A percentile compares a stretch with the other conserved stretches of the same genome.
phyloP scores from a whole-genome alignment of 139 green algal species.

The Picochlorum sp. region DNA sequence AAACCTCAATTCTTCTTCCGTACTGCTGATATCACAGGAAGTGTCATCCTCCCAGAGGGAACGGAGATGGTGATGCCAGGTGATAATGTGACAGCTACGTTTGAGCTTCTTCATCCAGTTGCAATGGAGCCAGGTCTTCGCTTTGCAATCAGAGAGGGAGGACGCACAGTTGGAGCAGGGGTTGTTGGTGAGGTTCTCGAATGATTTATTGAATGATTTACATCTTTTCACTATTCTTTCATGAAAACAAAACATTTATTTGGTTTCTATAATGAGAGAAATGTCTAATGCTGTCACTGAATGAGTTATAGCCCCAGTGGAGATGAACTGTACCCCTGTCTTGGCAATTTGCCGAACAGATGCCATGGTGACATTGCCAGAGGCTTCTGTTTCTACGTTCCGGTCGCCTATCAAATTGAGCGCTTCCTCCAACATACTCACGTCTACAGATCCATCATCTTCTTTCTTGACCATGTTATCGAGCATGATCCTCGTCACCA shows the following conservation, averaged over 20 bases:
- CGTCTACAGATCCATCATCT: slow-evolving; percentile 55
- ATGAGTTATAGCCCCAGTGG: slow-evolving; percentile 86
- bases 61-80: slow-evolving; percentile 97
- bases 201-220: background rate
- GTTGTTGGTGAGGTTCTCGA: slow-evolving; percentile 67
- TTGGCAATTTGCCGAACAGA: slow-evolving; percentile 72
- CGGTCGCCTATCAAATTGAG: slow-evolving; percentile 38
- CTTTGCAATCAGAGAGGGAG: slow-evolving; percentile 94
- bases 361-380: slow-evolving; percentile 85
- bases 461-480: slow-evolving; percentile 91
- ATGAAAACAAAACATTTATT: background rate
- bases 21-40: slow-evolving; percentile 89
- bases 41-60: slow-evolving; percentile 71
- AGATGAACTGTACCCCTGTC: slow-evolving; percentile 89
- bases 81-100: slow-evolving; percentile 83
- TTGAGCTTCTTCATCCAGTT: slow-evolving; percentile 76
- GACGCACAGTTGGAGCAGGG: slow-evolving; percentile 89
- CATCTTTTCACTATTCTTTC: background rate
- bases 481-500: slow-evolving; percentile 84
- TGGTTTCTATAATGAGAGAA: slow-evolving; percentile 68
- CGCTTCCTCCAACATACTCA: slow-evolving; percentile 60
- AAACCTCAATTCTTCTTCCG: slow-evolving; percentile 96
- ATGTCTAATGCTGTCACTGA: slow-evolving; percentile 92
- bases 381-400: slow-evolving; percentile 83
- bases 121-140: slow-evolving; percentile 79